Percentiles rank a stretch among this genome's conserved stretches.
These are phyloP conservation scores for Ustilago esculenta DNA, from an alignment of 1,284 basidiomycete species.

Conservation along the genomic window DNA sequence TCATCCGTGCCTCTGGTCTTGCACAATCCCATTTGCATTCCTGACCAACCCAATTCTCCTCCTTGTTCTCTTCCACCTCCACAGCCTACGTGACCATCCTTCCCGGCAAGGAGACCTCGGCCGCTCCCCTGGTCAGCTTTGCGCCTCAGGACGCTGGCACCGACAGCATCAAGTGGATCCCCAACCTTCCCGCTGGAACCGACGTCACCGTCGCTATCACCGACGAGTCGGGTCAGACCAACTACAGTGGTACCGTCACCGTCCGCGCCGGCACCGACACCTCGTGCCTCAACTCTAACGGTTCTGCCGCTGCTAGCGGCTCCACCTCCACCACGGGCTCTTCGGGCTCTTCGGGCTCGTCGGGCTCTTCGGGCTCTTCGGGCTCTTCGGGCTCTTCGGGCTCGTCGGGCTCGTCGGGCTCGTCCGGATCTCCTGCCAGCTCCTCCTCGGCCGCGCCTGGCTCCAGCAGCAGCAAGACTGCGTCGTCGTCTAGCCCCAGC, in stretches of 20 bases:
- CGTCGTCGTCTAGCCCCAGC: constrained; percentile 1
- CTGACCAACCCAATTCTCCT: not conserved
- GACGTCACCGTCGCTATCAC: constrained; percentile 35
- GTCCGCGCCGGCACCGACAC: constrained; percentile 31
- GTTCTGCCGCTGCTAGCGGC: constrained; percentile 18
- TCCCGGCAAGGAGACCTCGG: constrained; percentile 32
- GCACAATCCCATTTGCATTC: no score
- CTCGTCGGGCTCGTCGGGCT: constrained; percentile 6
- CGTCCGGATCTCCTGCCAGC: constrained; percentile 1
- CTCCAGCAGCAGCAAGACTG: constrained; percentile 4
- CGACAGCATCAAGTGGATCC: constrained; percentile 32
- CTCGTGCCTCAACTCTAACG: constrained; percentile 18
- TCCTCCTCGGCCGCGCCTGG: constrained; percentile 2
- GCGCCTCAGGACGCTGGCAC: constrained; percentile 20
- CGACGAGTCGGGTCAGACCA: constrained; percentile 25
- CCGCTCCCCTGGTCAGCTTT: constrained; percentile 35
- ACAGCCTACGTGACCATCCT: constrained; percentile 36
- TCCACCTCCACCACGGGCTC: constrained; percentile 19
- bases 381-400: constrained; percentile 4
- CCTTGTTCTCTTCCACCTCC: not conserved
- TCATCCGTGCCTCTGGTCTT: no score
- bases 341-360: constrained; percentile 11
- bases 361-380: constrained; percentile 8
- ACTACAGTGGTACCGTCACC: constrained; percentile 27
- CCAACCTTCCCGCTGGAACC: constrained; percentile 30